Percentiles rank a stretch among this genome's conserved stretches.
Conservation (phyloP, 768 basidiomycete species). For the Leccinum longicurvipes region DNA sequence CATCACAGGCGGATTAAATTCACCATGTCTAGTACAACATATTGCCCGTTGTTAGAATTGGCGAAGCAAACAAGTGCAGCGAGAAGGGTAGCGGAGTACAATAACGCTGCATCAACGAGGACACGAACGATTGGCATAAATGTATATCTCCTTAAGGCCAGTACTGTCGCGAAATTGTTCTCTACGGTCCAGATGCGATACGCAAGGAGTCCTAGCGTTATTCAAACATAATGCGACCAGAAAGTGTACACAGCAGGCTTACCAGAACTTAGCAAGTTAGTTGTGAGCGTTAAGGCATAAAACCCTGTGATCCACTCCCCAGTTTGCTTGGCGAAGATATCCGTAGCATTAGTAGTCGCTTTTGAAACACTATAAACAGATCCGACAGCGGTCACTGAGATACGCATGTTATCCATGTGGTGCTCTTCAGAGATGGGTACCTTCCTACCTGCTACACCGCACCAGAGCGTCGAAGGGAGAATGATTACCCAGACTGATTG, state of each 20-base stretch:
- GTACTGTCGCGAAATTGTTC: background rate
- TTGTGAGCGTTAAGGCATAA: background rate
- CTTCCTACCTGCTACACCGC: background rate
- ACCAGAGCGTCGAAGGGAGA: conserved; percentile 1
- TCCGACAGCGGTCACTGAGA: background rate
- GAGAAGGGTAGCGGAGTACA: background rate
- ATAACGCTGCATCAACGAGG: background rate
- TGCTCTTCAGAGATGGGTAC: background rate
- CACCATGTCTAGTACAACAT: background rate
- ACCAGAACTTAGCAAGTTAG: conserved; percentile 1
- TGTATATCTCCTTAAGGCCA: background rate
- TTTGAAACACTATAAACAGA: background rate
- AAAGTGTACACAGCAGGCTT: background rate
- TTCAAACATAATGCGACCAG: background rate
- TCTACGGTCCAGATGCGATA: background rate
- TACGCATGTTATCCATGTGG: background rate
- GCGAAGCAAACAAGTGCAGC: background rate
- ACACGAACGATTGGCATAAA: background rate
- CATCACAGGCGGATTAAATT: background rate
- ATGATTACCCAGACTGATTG: background rate
- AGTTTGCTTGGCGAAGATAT: background rate
- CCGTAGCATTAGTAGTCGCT: background rate
- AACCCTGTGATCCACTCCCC: background rate
- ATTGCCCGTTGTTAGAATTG: background rate
- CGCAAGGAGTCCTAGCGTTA: background rate